Evolutionary conservation across 2,329 filamentous ascomycete genomes (phyloP), one percentile per base, ranked within the genome.

Genomic region (Microsporum audouinii): DNA sequence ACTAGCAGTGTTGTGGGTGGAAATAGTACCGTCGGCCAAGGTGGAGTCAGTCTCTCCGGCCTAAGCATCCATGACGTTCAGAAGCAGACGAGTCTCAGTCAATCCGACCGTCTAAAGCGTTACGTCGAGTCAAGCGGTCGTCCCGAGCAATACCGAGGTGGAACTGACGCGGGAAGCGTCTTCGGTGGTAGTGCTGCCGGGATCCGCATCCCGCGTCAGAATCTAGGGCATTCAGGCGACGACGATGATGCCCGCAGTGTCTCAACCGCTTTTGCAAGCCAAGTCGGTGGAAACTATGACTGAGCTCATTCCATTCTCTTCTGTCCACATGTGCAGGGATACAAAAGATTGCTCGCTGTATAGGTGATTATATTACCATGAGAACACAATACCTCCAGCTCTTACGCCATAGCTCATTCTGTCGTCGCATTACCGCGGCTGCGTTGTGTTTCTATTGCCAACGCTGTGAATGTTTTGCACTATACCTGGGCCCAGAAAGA

Each of bases 231-330:
- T 60, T 65, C 70, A 41, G 74, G 77, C 47, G 79, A 87, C 64
- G 94, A 99, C 67, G 94, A 99, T 67, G 94, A 97, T 72, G 90
- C 94, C 70, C 90, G 94, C 76, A 97, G 92, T 75, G 85, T 97
- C 69, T 96, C 90, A 71, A 97, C 94, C 59, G 91, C 91, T 57
- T 99, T 97, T 77, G 91, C 92, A 64, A 96, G 91, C 77, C 94
- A 97, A 75, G 85, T 96, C 67, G 91, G 89, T 61, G 80, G 81
- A 47, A 81, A 78, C 67, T 84, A 84, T 68, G 82, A 84, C 71
- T 84, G 81, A 84, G 66, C 63, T 59, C 17, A 17, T 43, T 57
- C 31, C 55, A 31, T 41, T 5, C 1, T n/a, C 55, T 57, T 36
- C 55, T 43, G 55, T 43, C 33, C 36, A 39, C 17, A 47, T 23